A percentile compares a stretch with the other conserved stretches of the same genome.
phyloP scores from a whole-genome alignment of 169 alveolate genomes.

The Neospora caninum region DNA sequence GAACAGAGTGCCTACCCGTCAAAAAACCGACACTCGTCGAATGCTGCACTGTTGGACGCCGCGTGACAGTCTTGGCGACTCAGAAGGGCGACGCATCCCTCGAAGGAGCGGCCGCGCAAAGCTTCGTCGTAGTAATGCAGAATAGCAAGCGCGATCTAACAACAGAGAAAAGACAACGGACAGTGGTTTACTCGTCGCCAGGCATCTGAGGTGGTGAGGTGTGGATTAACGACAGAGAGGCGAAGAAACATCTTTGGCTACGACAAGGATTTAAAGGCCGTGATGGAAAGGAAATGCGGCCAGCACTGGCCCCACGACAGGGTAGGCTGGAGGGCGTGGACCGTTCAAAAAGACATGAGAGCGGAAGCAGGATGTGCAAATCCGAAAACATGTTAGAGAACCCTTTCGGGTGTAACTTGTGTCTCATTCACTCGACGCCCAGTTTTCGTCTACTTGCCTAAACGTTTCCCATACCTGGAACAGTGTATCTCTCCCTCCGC shows the following conservation, averaged over 20 bases:
- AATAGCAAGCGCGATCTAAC: neutral
- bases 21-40: neutral
- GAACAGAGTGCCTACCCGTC: neutral
- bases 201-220: too few species aligned
- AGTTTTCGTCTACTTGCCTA: neutral
- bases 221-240: neutral
- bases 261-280: neutral
- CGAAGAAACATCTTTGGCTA: neutral
- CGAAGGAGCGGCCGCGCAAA: neutral
- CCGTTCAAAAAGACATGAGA: too few species aligned
- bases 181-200: too few species aligned
- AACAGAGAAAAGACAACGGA: neutral
- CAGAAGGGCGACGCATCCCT: neutral
- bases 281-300: neutral
- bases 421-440: neutral
- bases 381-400: neutral
- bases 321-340: too few species aligned
- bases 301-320: too few species aligned
- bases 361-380: neutral
- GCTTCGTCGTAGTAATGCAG: conserved; percentile 7
- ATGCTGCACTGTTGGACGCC: neutral
- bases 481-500: neutral
- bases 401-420: too few species aligned
- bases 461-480: neutral
- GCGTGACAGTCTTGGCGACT: neutral